phyloP scores from a whole-genome alignment of 2,329 filamentous ascomycete genomes.

The Fusarium pininemorale region DNA sequence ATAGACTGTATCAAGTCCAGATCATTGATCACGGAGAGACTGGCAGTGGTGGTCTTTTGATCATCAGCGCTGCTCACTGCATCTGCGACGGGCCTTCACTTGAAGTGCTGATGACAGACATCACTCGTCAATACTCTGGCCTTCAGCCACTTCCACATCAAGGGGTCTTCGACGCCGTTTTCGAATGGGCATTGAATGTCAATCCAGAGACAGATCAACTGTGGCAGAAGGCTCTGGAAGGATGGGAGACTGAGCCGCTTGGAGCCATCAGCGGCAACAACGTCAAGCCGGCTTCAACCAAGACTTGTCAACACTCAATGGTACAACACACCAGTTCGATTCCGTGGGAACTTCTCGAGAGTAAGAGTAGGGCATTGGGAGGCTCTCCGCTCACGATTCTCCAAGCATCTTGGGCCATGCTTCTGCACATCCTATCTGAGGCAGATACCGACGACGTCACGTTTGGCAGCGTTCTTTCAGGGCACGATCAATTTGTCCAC shows the following conservation, averaged over 20 bases:
- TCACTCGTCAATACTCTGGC: background rate
- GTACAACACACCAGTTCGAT: background rate
- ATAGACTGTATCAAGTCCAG: background rate
- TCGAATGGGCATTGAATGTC: background rate
- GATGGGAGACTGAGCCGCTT: conserved; percentile 11
- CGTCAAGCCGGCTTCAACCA: background rate
- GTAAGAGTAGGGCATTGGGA: conserved; percentile 1
- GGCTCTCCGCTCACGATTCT: conserved; percentile 2
- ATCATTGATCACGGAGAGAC: background rate
- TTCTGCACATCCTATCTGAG: conserved; percentile 1
- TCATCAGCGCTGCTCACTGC: conserved; percentile 15
- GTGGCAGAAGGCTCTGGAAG: conserved; percentile 4
- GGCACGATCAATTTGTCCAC: background rate
- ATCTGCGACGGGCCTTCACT: conserved; percentile 20
- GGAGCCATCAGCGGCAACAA: conserved; percentile 17
- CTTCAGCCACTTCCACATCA: background rate
- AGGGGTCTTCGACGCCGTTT: background rate
- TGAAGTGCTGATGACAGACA: conserved; percentile 8
- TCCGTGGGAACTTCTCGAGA: background rate
- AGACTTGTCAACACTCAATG: background rate
- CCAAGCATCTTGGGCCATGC: conserved; percentile 15
- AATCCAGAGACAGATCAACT: background rate
- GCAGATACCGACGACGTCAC: conserved; percentile 7
- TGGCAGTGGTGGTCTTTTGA: background rate
- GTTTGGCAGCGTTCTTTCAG: conserved; percentile 13